phyloP scores from a whole-genome alignment of 257 asterid species.

The Mitragyna speciosa region DNA sequence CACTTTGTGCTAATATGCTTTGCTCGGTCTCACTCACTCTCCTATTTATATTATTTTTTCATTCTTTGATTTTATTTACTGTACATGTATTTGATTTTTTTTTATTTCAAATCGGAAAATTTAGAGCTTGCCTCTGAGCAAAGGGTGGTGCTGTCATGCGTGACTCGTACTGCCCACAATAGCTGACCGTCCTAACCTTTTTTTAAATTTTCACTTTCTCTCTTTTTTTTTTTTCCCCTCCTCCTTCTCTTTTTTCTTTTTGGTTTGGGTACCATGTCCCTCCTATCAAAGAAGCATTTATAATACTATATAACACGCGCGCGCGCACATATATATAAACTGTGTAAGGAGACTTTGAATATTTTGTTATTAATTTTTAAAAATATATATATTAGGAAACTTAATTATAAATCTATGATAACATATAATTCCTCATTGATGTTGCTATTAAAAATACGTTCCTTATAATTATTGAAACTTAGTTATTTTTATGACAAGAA shows the following conservation, averaged over 20 bases:
- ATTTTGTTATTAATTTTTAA: no score
- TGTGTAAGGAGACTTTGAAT: no score
- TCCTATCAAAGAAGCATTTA: no score
- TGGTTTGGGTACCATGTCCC: no score
- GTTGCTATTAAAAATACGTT: no score
- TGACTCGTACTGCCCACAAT: conserved; percentile 16
- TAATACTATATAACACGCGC: no score
- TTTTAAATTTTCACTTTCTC: neutral
- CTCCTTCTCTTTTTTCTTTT: neutral
- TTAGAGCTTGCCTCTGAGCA: conserved; percentile 24
- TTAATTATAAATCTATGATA: no score
- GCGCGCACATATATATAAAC: no score
- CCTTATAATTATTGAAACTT: no score
- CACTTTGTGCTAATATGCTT: conserved; percentile 23
- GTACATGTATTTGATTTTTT: neutral
- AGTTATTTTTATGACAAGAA: no score
- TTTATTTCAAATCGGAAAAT: neutral
- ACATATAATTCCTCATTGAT: no score
- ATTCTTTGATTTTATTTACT: neutral
- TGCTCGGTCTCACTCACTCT: conserved; percentile 9
- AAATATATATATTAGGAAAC: no score
- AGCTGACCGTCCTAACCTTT: conserved; percentile 1
- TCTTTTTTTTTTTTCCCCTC: neutral
- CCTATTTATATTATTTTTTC: conserved; percentile 25
- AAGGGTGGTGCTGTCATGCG: conserved; percentile 25